Evolutionary conservation across 176 grass and related monocot species (phyloP).

Genomic region (Panicum miliaceum): DNA sequence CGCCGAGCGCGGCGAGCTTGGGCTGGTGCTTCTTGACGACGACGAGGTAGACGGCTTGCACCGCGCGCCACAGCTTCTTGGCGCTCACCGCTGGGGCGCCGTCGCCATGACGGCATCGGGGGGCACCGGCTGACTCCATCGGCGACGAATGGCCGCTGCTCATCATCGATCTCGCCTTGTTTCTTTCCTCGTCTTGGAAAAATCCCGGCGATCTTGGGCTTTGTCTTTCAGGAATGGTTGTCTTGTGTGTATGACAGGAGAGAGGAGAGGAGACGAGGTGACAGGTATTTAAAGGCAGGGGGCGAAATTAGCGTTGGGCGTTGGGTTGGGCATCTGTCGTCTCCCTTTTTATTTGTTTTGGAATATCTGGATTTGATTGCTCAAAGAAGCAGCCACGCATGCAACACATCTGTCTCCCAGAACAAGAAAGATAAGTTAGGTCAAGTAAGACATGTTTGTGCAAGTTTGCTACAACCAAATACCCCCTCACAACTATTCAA

Average conservation of each 20-base stretch:
- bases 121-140: conserved; percentile 40
- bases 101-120: not conserved
- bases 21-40: conserved; percentile 70
- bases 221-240: not conserved
- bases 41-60: conserved; percentile 60
- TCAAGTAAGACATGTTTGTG: not conserved
- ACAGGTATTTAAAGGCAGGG: conserved; percentile 29
- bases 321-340: not conserved
- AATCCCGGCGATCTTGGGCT: not conserved
- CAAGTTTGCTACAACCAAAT: not conserved
- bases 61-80: conserved; percentile 61
- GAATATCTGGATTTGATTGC: not conserved
- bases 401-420: not conserved
- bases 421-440: not conserved
- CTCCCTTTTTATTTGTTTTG: not conserved
- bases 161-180: conserved; percentile 8
- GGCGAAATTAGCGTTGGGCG: not conserved
- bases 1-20: conserved; percentile 66
- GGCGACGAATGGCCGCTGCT: conserved; percentile 21
- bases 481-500: not conserved
- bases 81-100: conserved; percentile 12
- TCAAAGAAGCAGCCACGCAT: not conserved
- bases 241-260: conserved; percentile 1
- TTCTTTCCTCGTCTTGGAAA: not conserved
- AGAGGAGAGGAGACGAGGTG: conserved; percentile 1